Evolutionary conservation across 805 yeast species (phyloP).

Genomic region (Zygosaccharomyces bisporus): DNA sequence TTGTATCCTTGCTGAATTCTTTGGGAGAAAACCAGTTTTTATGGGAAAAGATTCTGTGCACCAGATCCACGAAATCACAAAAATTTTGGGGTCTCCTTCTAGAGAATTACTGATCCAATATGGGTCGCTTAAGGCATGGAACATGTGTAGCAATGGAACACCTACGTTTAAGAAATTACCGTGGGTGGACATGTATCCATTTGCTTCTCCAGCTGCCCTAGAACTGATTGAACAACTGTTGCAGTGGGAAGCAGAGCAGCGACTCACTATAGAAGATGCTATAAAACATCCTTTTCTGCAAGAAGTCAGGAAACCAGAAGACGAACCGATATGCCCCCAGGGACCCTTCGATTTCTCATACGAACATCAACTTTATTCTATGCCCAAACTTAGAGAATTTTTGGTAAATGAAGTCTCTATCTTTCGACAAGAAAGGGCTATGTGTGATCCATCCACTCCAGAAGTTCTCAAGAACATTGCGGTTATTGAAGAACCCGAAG

Average conservation of each 20-base stretch:
- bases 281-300: constrained; percentile 54
- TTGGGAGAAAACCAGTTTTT: constrained; percentile 75
- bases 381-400: constrained; percentile 46
- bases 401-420: constrained; percentile 50
- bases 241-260: constrained; percentile 56
- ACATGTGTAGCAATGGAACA: constrained; percentile 42
- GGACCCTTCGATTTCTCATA: constrained; percentile 62
- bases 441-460: constrained; percentile 9
- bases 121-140: constrained; percentile 47
- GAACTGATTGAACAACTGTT: constrained; percentile 53
- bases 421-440: constrained; percentile 40
- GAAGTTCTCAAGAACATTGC: constrained; percentile 4
- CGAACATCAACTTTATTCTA: constrained; percentile 44
- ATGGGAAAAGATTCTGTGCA: constrained; percentile 68
- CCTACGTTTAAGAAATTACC: constrained; percentile 40
- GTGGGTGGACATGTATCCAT: constrained; percentile 61
- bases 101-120: constrained; percentile 42
- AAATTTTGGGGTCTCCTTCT: constrained; percentile 69
- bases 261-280: constrained; percentile 56
- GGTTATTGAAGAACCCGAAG: constrained; percentile 6
- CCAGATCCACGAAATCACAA: constrained; percentile 66
- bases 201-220: constrained; percentile 49
- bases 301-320: constrained; percentile 48
- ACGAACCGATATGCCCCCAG: constrained; percentile 50
- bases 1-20: constrained; percentile 81